Evolutionary conservation across 2,329 filamentous ascomycete species (phyloP).

Genomic region (Botrytis fabae): DNA sequence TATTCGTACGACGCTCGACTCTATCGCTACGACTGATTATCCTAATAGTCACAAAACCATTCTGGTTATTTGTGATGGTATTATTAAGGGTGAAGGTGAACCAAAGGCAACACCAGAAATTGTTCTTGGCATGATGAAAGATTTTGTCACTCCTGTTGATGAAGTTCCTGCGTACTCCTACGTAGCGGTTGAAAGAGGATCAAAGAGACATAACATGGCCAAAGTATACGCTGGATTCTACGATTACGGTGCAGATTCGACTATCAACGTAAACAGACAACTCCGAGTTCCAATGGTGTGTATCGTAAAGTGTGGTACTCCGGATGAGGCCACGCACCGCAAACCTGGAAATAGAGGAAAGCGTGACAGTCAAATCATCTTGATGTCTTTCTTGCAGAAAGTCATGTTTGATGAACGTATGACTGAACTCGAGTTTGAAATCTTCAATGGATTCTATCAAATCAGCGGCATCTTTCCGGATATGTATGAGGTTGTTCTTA

Average conservation of each 20-base stretch:
- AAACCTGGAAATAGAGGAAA: slow-evolving; percentile 98
- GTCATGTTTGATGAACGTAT: slow-evolving; percentile 99
- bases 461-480: slow-evolving; percentile 97
- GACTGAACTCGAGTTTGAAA: slow-evolving; percentile 98
- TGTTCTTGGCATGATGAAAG: slow-evolving; percentile 90
- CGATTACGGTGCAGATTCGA: slow-evolving; percentile 82
- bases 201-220: slow-evolving; percentile 99
- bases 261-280: slow-evolving; percentile 81
- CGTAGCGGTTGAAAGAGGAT: slow-evolving; percentile 90
- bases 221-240: slow-evolving; percentile 99
- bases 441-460: slow-evolving; percentile 99
- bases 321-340: slow-evolving; percentile 73
- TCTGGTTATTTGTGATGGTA: slow-evolving; percentile 92
- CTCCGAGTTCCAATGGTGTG: slow-evolving; percentile 98
- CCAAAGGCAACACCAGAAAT: slow-evolving; percentile 84
- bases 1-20: slow-evolving; percentile 90
- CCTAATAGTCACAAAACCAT: slow-evolving; percentile 99
- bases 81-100: slow-evolving; percentile 96
- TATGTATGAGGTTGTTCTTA: slow-evolving; percentile 96
- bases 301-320: slow-evolving; percentile 92
- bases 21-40: slow-evolving; percentile 95
- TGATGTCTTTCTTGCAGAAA: slow-evolving; percentile 99
- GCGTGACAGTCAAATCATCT: slow-evolving; percentile 96
- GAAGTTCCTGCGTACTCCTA: slow-evolving; percentile 92
- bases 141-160: slow-evolving; percentile 75